A percentile compares a stretch with the other conserved stretches of the same genome.
Conservation (phyloP, 768 basidiomycete species). For the Xerocomellus dryophilus region DNA sequence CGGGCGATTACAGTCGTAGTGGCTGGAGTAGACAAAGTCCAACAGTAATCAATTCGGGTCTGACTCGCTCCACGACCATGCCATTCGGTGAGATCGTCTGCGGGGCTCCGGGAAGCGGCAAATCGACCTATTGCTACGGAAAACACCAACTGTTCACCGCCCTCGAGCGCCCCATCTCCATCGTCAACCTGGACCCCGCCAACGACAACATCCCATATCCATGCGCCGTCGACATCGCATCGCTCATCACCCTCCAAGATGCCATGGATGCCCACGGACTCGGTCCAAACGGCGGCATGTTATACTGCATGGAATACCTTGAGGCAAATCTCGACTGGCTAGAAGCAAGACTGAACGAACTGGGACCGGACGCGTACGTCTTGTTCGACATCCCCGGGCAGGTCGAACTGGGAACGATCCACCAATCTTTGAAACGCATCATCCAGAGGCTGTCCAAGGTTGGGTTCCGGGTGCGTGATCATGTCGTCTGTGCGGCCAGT, state of each 20-base stretch:
- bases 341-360: conserved; percentile 59
- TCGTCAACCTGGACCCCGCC: conserved; percentile 96
- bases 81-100: conserved; percentile 87
- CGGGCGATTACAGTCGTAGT: no score
- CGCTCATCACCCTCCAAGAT: conserved; percentile 81
- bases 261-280: conserved; percentile 82
- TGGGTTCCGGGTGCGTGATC: conserved; percentile 76
- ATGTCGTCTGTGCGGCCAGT: background rate
- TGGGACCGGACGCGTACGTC: conserved; percentile 76
- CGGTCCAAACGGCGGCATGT: conserved; percentile 94
- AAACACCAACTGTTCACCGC: conserved; percentile 89
- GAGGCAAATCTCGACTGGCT: conserved; percentile 94
- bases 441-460: conserved; percentile 65
- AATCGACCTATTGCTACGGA: conserved; percentile 85
- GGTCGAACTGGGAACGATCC: conserved; percentile 96
- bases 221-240: conserved; percentile 80
- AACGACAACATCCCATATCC: conserved; percentile 89
- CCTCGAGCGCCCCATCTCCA: conserved; percentile 76
- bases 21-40: no score
- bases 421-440: conserved; percentile 82
- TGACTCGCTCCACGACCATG: conserved; percentile 44
- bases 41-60: no score
- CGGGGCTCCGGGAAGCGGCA: conserved; percentile 82
- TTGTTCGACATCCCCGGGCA: conserved; percentile 97
- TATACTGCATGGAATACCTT: conserved; percentile 96